Percentiles rank a stretch among this genome's conserved stretches.
Conservation (phyloP, 1,139 yeast species). For the Hyphopichia burtonii region DNA sequence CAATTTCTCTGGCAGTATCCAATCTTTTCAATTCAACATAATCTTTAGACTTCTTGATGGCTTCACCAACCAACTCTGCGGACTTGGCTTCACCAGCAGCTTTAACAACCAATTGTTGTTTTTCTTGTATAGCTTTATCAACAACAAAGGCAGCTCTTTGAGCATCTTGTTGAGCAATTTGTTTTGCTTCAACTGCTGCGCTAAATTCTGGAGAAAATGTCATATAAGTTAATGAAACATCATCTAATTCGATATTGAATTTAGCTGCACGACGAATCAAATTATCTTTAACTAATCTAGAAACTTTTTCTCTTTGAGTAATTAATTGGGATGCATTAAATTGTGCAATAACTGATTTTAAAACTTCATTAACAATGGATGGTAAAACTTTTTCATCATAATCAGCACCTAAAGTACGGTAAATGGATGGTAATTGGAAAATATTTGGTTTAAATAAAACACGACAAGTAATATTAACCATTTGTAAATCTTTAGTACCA, state of each 20-base stretch:
- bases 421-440: conserved; percentile 74
- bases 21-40: conserved; percentile 95
- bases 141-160: conserved; percentile 97
- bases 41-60: conserved; percentile 92
- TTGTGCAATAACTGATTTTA: conserved; percentile 96
- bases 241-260: conserved; percentile 86
- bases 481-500: conserved; percentile 96
- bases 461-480: conserved; percentile 98
- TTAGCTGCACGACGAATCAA: conserved; percentile 88
- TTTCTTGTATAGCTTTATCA: conserved; percentile 96
- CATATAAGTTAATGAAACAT: conserved; percentile 94
- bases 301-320: conserved; percentile 96
- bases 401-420: conserved; percentile 88
- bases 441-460: conserved; percentile 90
- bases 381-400: conserved; percentile 97
- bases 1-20: conserved; percentile 97
- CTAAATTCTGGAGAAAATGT: conserved; percentile 98
- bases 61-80: conserved; percentile 98
- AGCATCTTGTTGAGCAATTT: conserved; percentile 99
- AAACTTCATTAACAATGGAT: conserved; percentile 93
- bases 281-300: conserved; percentile 86
- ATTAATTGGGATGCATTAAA: conserved; percentile 97
- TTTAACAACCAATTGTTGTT: conserved; percentile 92
- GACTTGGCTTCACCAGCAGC: conserved; percentile 99
- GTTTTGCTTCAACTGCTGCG: conserved; percentile 97